A percentile compares a stretch with the other conserved stretches of the same genome.
These are phyloP conservation scores for Paramecium sonneborni DNA, from an alignment of 73 alveolate species.

Conservation along the genomic window DNA sequence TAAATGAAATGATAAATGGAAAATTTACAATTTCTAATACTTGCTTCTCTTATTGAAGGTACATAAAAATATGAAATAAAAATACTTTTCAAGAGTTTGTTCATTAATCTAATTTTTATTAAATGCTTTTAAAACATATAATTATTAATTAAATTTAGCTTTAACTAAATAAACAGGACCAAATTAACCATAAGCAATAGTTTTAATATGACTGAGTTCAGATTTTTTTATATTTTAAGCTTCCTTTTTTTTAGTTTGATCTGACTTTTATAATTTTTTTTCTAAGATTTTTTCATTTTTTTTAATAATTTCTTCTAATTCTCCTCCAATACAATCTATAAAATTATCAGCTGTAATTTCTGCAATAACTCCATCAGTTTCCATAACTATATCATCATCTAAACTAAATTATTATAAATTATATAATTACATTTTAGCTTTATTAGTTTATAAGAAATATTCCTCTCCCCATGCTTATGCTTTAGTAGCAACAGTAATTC, in stretches of 20 bases:
- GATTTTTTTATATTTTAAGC: conserved; percentile 30
- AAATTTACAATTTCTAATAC: conserved; percentile 62
- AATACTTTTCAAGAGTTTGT: conserved; percentile 53
- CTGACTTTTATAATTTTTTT: conserved; percentile 53
- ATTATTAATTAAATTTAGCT: conserved; percentile 48
- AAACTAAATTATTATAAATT: background rate
- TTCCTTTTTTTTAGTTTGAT: conserved; percentile 58
- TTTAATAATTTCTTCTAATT: conserved; percentile 55
- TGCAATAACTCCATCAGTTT: conserved; percentile 70
- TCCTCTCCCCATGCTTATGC: conserved; percentile 70
- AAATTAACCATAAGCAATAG: conserved; percentile 62
- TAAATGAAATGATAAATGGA: conserved; percentile 73
- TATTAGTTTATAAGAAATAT: conserved; percentile 52
- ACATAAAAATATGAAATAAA: background rate
- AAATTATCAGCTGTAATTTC: conserved; percentile 65
- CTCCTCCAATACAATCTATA: conserved; percentile 62
- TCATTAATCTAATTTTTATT: conserved; percentile 52
- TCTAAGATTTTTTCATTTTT: conserved; percentile 47
- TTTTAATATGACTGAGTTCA: conserved; percentile 40
- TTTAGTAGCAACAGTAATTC: conserved; percentile 61
- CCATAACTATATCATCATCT: conserved; percentile 68
- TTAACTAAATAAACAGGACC: conserved; percentile 67
- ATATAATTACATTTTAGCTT: background rate
- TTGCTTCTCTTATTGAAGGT: conserved; percentile 49
- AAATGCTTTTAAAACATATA: conserved; percentile 62